A percentile compares a stretch with the other conserved stretches of the same genome.
Conservation (phyloP, 192 early-diverging fungal species). For the Backusella circina region DNA sequence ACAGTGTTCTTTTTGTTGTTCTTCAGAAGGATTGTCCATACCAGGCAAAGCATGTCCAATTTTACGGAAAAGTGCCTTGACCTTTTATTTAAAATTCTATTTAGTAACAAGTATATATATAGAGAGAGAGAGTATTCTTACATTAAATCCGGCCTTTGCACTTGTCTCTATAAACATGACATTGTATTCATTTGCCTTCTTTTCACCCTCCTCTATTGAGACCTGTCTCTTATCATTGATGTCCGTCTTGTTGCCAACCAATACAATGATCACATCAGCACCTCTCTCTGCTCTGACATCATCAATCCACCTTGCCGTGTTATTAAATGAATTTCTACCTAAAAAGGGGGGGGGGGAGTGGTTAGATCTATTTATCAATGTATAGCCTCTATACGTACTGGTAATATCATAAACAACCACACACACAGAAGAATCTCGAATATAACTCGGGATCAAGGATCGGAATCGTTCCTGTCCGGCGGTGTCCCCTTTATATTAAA, state of each 20-base stretch:
- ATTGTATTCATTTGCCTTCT: slow-evolving; percentile 93
- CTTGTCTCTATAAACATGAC: slow-evolving; percentile 99
- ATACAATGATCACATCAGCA: slow-evolving; percentile 95
- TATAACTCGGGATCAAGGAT: slow-evolving; percentile 95
- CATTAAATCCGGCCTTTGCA: slow-evolving; percentile 98
- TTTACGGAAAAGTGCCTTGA: slow-evolving; percentile 96
- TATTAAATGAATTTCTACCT: slow-evolving; percentile 96
- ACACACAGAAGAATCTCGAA: slow-evolving; percentile 96
- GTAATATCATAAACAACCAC: slow-evolving; percentile 98
- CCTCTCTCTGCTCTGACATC: slow-evolving; percentile 98
- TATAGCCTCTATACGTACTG: slow-evolving; percentile 56
- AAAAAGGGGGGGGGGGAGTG: no score
- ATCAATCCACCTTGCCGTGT: slow-evolving; percentile 98
- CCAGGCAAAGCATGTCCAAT: slow-evolving; percentile 91
- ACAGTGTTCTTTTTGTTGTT: slow-evolving; percentile 36
- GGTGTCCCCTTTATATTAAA: slow-evolving; percentile 78
- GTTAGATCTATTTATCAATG: no score
- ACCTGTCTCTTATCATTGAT: slow-evolving; percentile 93
- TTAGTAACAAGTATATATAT: neutral
- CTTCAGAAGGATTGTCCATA: slow-evolving; percentile 67
- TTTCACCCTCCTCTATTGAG: slow-evolving; percentile 96
- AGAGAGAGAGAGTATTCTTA: no score
- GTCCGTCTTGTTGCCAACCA: slow-evolving; percentile 99
- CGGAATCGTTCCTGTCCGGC: slow-evolving; percentile 99
- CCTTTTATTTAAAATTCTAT: slow-evolving; percentile 40